Evolutionary conservation across 2,329 filamentous ascomycete genomes (phyloP).

Genomic region (Fusarium proliferatum): DNA sequence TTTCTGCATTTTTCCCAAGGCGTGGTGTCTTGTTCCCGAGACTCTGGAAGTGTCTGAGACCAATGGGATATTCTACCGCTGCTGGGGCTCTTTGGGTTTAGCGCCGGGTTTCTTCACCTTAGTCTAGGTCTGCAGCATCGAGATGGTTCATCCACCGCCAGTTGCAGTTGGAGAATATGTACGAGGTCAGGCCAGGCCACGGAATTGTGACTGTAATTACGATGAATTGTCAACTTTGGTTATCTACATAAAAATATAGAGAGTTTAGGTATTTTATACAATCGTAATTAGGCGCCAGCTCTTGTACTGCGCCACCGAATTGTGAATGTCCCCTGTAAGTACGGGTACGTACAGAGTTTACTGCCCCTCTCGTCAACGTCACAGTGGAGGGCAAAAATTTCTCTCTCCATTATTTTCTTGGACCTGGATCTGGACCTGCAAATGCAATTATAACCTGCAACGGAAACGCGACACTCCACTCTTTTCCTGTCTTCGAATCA

Average conservation of each 20-base stretch:
- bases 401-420: constrained; percentile 17
- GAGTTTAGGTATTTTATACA: background rate
- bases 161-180: constrained; percentile 7
- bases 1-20: background rate
- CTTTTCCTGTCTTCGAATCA: constrained; percentile 7
- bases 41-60: constrained; percentile 19
- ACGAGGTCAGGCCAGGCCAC: constrained; percentile 17
- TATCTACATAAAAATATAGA: background rate
- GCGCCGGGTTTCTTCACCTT: constrained; percentile 19
- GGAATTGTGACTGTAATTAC: background rate
- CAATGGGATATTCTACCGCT: constrained; percentile 23
- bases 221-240: background rate
- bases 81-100: constrained; percentile 19
- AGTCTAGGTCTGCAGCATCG: background rate
- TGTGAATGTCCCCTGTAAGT: background rate
- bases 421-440: background rate
- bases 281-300: background rate
- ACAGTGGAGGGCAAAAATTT: constrained; percentile 42
- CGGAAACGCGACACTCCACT: background rate
- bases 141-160: constrained; percentile 28
- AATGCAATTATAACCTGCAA: background rate
- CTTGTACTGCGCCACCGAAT: constrained; percentile 20
- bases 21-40: constrained; percentile 13
- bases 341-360: background rate
- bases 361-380: constrained; percentile 43